These are phyloP conservation scores for barrel medic (Medicago truncatula) DNA, from an alignment of 306 rosid genomes.

Conservation along the genomic window MtrunA17r5.0-ANR NC_053042.1:751501-752000, in stretches of 20 bases:
- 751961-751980: not conserved
- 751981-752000: not conserved
- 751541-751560: conserved; percentile 65
- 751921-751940: not conserved
- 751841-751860: not conserved
- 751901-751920: not conserved
- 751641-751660: conserved; percentile 54
- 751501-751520: conserved; percentile 69
- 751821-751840: no score
- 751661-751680: conserved; percentile 77
- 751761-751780: not conserved
- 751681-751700: conserved; percentile 73
- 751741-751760: conserved; percentile 2
- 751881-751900: conserved; percentile 1
- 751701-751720: conserved; percentile 80
- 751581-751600: conserved; percentile 50
- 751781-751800: not conserved
- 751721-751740: conserved; percentile 76
- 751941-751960: not conserved
- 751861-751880: not conserved
- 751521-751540: conserved; percentile 68
- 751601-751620: conserved; percentile 12
- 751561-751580: conserved; percentile 65
- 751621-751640: conserved; percentile 28
- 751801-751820: not conserved